Base-by-base conservation (phyloP, 2,329 filamentous ascomycete genomes). In the Akanthomyces muscarius region DNA sequence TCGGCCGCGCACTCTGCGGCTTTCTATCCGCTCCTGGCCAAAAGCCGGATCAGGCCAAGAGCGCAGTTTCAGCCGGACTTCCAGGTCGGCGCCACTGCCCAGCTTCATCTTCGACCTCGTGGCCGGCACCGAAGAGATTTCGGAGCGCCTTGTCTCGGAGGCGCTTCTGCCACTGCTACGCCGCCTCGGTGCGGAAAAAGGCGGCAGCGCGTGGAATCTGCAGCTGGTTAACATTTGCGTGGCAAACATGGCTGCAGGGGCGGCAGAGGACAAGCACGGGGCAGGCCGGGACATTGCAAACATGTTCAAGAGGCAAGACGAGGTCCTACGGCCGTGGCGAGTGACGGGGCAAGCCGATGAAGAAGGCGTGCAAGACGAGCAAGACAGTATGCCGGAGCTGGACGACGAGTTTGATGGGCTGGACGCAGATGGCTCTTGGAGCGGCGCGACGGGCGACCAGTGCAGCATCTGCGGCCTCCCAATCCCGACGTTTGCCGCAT, bases 171-270 rank as follows among this genome's bases (percentile, higher is more conserved):
- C 86, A 0, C 83, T 96, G 72, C 92, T 97, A 70, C 85, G 86
- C 16, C 87, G 86, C 65, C 78, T 97, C 14, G 30, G 51, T 10
- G 18, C 36, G 28, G 86, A 89, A 65, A 84, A 82, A 65, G 77
- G 81, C 8, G 83, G 82, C 64, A 79, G 81, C 10, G 33, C 36
- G 25, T 96, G 91, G 89, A 90, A 94, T 67, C 75, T 97, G 21
- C 90, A 89, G 66, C 78, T 98, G 58, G 80, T 98, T 64, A 98
- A 97, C 67, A 79, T 98, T 25, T 93, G 91, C 52, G 92, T 91
- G 8, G 89, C 90, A 16, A 96, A 97, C 71, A 94, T 98, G 88
- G 82, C 82, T 1, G 78, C 83, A 47, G 80, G 78, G 18, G 85
- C 83, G 5, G 78, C 78, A 16, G 80, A 83, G 44, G 73, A 75